phyloP scores from a whole-genome alignment of 805 yeast genomes.

The Cyberlindnera saturnus region DNA sequence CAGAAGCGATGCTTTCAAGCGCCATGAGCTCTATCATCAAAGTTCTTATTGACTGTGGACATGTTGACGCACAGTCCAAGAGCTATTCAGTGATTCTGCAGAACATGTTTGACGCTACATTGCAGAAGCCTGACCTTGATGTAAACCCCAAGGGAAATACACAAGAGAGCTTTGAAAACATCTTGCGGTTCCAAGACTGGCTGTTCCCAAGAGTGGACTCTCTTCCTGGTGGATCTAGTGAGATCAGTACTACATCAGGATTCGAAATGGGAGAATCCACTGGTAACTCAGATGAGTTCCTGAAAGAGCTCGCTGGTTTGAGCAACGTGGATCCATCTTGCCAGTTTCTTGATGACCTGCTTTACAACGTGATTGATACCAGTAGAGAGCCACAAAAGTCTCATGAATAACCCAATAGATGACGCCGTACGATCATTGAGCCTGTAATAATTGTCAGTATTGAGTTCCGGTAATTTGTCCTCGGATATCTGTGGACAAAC shows the following conservation, averaged over 20 bases:
- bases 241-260: background rate
- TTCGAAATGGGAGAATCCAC: background rate
- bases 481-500: too few species aligned
- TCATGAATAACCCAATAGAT: background rate
- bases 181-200: slow-evolving; percentile 23
- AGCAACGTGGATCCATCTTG: slow-evolving; percentile 10
- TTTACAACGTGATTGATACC: slow-evolving; percentile 15
- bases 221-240: background rate
- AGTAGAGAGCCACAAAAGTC: background rate
- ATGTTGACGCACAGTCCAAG: slow-evolving; percentile 15
- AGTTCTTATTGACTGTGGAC: slow-evolving; percentile 16
- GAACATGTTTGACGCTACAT: slow-evolving; percentile 15
- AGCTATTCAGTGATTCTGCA: slow-evolving; percentile 13
- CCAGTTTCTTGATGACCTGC: slow-evolving; percentile 19
- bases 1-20: slow-evolving; percentile 11
- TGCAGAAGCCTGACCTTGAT: slow-evolving; percentile 1
- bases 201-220: slow-evolving; percentile 15
- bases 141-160: slow-evolving; percentile 3
- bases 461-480: too few species aligned
- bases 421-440: too few species aligned
- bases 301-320: slow-evolving; percentile 14
- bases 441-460: too few species aligned
- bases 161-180: slow-evolving; percentile 17
- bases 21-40: slow-evolving; percentile 19
- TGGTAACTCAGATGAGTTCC: slow-evolving; percentile 8